Percentiles rank a stretch among this genome's conserved stretches.
phyloP scores from a whole-genome alignment of 768 basidiomycete genomes.

The Leccinum disarticulatum region DNA sequence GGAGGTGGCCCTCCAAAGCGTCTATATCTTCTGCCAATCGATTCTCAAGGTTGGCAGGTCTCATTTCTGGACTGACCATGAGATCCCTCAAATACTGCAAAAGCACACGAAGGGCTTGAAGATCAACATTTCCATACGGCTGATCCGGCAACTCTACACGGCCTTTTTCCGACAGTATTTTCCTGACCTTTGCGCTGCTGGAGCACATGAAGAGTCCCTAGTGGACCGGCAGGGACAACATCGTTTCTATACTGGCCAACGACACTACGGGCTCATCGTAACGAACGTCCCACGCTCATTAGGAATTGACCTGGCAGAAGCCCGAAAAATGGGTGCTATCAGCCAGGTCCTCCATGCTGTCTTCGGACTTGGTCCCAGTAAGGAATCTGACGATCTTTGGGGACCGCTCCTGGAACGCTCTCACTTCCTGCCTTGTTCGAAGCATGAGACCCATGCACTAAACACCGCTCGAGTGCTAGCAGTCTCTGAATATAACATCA shows the following conservation, averaged over 20 bases:
- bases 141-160: too few species aligned
- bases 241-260: slow-evolving; percentile 1
- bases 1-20: too few species aligned
- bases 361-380: not conserved
- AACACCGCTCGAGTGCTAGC: not conserved
- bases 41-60: too few species aligned
- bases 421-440: not conserved
- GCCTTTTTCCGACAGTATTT: too few species aligned
- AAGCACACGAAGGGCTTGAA: too few species aligned
- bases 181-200: too few species aligned
- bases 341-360: not conserved
- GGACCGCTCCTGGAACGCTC: not conserved
- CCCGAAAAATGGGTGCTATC: not conserved
- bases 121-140: too few species aligned
- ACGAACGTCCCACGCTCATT: not conserved
- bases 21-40: too few species aligned
- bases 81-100: not conserved
- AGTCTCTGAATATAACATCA: not conserved
- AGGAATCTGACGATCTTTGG: not conserved
- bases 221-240: not conserved
- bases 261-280: not conserved
- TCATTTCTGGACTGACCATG: too few species aligned
- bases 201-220: not conserved
- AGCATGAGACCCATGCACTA: not conserved
- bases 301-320: not conserved